A percentile compares a stretch with the other conserved stretches of the same genome.
These are phyloP conservation scores for Apodospora peruviana DNA, from an alignment of 495 filamentous ascomycete genomes.

Conservation along the genomic window DNA sequence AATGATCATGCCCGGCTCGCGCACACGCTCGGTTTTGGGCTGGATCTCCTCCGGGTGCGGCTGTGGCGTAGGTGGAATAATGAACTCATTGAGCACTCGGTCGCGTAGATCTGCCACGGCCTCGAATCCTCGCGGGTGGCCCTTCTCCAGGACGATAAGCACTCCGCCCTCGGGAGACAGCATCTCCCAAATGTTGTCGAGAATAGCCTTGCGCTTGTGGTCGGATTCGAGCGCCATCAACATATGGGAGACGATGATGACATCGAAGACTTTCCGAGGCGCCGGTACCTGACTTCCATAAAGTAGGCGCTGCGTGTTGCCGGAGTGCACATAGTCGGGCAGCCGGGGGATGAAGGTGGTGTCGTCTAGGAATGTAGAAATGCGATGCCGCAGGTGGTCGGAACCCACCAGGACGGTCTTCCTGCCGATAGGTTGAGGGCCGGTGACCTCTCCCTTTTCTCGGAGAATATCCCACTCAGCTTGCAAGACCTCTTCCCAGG, in stretches of 20 bases:
- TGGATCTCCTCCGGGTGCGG: conserved; percentile 23
- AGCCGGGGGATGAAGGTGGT: conserved; percentile 89
- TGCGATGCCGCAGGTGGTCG: conserved; percentile 60
- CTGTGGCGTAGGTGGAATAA: conserved; percentile 56
- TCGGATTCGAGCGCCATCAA: conserved; percentile 67
- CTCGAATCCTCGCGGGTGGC: conserved; percentile 85
- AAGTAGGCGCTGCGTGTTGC: conserved; percentile 33
- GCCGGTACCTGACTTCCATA: conserved; percentile 34
- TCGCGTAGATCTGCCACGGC: conserved; percentile 77
- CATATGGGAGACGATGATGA: conserved; percentile 84
- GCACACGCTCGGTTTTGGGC: conserved; percentile 26
- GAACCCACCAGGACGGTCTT: conserved; percentile 47
- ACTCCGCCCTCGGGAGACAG: conserved; percentile 81
- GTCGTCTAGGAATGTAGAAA: conserved; percentile 72
- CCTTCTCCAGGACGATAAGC: conserved; percentile 86
- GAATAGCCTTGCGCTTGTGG: conserved; percentile 64
- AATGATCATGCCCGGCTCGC: conserved; percentile 81
- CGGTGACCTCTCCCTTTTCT: conserved; percentile 39
- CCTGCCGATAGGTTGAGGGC: conserved; percentile 36
- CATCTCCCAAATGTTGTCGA: conserved; percentile 85
- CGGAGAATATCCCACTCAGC: conserved; percentile 70
- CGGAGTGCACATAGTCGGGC: conserved; percentile 77
- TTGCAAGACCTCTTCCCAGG: conserved; percentile 76
- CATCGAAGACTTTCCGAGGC: conserved; percentile 73
- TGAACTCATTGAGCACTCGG: conserved; percentile 68